phyloP scores from a whole-genome alignment of 2,329 filamentous ascomycete species.

The Colletotrichum shisoi region DNA sequence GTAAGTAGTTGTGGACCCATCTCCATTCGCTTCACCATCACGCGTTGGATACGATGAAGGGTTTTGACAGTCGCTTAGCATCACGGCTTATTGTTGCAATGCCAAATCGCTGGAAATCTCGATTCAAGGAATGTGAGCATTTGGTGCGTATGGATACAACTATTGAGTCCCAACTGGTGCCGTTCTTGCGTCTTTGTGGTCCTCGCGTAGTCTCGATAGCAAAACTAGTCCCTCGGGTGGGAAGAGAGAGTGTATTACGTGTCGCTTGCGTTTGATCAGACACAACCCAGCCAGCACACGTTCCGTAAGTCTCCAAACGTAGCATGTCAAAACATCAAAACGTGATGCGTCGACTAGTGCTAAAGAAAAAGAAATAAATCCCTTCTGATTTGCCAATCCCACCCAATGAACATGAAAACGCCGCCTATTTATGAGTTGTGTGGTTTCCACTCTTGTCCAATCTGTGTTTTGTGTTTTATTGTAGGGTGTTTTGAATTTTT shows the following conservation, averaged over 20 bases:
- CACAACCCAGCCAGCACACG: not conserved
- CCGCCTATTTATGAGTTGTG: slow-evolving; percentile 31
- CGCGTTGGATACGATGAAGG: not conserved
- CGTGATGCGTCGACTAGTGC: not conserved
- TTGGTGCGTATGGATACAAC: slow-evolving; percentile 5
- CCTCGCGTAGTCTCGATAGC: not conserved
- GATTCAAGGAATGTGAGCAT: slow-evolving; percentile 19
- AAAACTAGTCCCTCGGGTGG: not conserved
- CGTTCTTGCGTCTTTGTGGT: not conserved
- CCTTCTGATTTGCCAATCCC: slow-evolving; percentile 10
- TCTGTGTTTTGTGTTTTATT: slow-evolving; percentile 10
- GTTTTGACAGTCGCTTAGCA: not conserved
- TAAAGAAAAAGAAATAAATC: slow-evolving; percentile 5
- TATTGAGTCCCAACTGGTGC: not conserved
- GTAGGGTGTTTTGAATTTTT: slow-evolving; percentile 21
- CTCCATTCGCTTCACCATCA: no score
- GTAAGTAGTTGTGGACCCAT: no score
- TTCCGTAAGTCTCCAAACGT: not conserved
- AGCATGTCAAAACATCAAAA: not conserved
- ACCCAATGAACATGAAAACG: slow-evolving; percentile 19
- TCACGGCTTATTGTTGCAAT: not conserved
- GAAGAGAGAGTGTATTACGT: not conserved
- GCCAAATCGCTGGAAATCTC: not conserved
- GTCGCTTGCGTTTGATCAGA: not conserved
- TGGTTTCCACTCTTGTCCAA: slow-evolving; percentile 37